Conservation (phyloP, 2,329 filamentous ascomycete species). For the Hypoxylon sp. region DNA sequence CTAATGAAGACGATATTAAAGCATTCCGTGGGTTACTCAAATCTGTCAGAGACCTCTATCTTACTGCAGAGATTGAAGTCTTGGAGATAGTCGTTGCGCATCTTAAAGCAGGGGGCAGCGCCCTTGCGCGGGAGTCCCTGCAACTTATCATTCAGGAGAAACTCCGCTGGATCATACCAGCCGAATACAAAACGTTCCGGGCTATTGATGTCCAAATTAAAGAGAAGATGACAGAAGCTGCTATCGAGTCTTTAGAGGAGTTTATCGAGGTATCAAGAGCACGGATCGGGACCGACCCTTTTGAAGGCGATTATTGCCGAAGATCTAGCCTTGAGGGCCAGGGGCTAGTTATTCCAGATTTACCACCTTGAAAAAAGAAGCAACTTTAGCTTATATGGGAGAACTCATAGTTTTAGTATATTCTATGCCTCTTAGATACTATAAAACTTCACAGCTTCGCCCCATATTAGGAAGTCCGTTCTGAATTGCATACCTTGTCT, state of each 20-base stretch:
- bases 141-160: slow-evolving; percentile 33
- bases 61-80: slow-evolving; percentile 25
- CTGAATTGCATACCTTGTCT: neutral
- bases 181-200: slow-evolving; percentile 35
- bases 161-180: slow-evolving; percentile 28
- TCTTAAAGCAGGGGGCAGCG: slow-evolving; percentile 11
- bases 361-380: no score
- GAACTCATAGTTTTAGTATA: no score
- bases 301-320: slow-evolving; percentile 18
- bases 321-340: neutral
- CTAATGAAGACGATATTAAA: slow-evolving; percentile 14
- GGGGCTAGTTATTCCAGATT: neutral
- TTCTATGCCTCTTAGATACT: no score
- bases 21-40: slow-evolving; percentile 24
- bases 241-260: slow-evolving; percentile 37
- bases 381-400: no score
- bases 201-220: slow-evolving; percentile 35
- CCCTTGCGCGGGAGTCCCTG: slow-evolving; percentile 16
- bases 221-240: slow-evolving; percentile 35
- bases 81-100: slow-evolving; percentile 22
- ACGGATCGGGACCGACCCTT: slow-evolving; percentile 30
- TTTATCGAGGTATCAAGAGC: slow-evolving; percentile 36
- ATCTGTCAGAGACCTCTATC: slow-evolving; percentile 32
- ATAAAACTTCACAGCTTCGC: no score
- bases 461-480: neutral